These are phyloP conservation scores for Magnolia kwangsiensis DNA, from an alignment of 164 flowering plant genomes.

Conservation along the genomic window DNA sequence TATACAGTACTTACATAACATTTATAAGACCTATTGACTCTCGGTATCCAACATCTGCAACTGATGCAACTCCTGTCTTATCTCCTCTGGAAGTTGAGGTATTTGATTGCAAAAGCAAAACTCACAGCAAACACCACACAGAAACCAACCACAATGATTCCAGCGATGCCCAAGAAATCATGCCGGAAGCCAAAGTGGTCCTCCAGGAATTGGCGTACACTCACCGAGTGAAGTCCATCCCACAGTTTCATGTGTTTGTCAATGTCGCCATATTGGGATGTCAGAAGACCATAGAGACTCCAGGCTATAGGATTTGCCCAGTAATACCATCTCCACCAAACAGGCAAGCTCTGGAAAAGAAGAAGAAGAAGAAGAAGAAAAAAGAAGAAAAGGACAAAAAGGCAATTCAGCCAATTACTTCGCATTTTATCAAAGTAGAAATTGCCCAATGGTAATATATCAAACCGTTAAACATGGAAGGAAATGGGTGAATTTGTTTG, in stretches of 20 bases:
- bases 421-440: not conserved
- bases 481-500: too few relatives aligned
- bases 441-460: not conserved
- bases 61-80: constrained; percentile 18
- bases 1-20: not conserved
- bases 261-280: constrained; percentile 75
- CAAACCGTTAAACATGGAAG: not conserved
- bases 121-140: constrained; percentile 60
- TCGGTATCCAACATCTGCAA: not conserved
- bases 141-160: constrained; percentile 60
- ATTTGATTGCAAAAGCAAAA: constrained; percentile 77
- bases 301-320: constrained; percentile 94
- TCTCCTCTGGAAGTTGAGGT: constrained; percentile 86
- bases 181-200: constrained; percentile 65
- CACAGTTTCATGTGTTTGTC: constrained; percentile 44
- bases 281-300: constrained; percentile 79
- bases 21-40: not conserved
- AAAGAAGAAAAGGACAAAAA: not conserved
- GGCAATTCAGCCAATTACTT: not conserved
- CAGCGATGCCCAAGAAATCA: constrained; percentile 63
- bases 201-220: constrained; percentile 36
- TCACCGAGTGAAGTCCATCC: constrained; percentile 44
- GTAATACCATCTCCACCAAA: constrained; percentile 99
- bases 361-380: constrained; percentile 4
- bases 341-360: constrained; percentile 67